These are phyloP conservation scores for Neurospora sp. DNA, from an alignment of 2,329 filamentous ascomycete species.

Conservation along the genomic window DNA sequence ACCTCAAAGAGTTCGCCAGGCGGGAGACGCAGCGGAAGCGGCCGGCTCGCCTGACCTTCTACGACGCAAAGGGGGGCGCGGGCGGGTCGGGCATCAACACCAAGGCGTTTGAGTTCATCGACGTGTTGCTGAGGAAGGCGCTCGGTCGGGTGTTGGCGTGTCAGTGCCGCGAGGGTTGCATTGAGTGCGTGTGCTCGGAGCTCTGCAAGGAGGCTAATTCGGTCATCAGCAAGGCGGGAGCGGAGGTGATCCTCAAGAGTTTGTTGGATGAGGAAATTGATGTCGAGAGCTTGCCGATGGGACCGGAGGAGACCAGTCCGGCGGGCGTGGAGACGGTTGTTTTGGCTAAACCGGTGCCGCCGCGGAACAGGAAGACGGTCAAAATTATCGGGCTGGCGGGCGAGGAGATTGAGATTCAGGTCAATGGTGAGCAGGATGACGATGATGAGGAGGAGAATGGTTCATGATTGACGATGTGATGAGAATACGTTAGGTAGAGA, in stretches of 20 bases:
- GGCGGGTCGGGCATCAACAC: constrained; percentile 77
- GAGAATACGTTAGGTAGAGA: neutral
- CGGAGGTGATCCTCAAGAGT: constrained; percentile 68
- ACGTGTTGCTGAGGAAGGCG: constrained; percentile 66
- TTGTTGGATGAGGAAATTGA: constrained; percentile 71
- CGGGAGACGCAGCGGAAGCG: constrained; percentile 63
- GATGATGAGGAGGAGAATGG: neutral
- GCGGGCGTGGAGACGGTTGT: constrained; percentile 76
- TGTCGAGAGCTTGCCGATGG: constrained; percentile 76
- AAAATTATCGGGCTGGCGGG: constrained; percentile 12
- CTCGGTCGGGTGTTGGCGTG: constrained; percentile 68
- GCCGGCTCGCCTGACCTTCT: constrained; percentile 83
- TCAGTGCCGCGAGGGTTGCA: constrained; percentile 66
- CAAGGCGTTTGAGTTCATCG: constrained; percentile 90
- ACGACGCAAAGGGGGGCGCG: constrained; percentile 84
- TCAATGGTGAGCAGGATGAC: neutral
- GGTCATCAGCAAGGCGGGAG: constrained; percentile 89
- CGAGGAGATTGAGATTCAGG: constrained; percentile 8
- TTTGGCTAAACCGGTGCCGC: constrained; percentile 55
- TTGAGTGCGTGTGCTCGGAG: constrained; percentile 83
- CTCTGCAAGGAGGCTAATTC: constrained; percentile 77
- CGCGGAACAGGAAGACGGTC: constrained; percentile 18
- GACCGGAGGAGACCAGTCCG: constrained; percentile 59
- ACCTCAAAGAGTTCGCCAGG: constrained; percentile 75
- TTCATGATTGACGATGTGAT: neutral